Evolutionary conservation across 345 rosid species (phyloP), one percentile per base, ranked within the genome.

Genomic region (Populus simonii): DNA sequence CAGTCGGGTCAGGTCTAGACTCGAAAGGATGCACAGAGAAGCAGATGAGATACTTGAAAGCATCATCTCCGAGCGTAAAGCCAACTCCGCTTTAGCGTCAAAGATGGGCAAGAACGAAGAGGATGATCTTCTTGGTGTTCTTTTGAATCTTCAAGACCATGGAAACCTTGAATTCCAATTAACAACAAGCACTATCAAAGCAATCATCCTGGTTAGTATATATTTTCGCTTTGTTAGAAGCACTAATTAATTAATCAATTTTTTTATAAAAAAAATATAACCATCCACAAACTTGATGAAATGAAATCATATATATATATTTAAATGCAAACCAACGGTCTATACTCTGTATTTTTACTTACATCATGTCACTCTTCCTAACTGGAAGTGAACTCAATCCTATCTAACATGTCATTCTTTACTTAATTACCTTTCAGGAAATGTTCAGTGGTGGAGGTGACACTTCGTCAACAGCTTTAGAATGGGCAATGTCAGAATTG

Each of bases 101-200:
- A 62, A 23, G 8, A 74, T 2, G 13, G 20, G 7, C 2, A 17
- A 10, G 33, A 33, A 35, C 0, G 25, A 18, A 6, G 51, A 20
- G 9, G 57, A 77, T 7, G 84, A 82, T 83, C 74, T 89, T 23
- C 41, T 89, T 2, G 83, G 84, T 79, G 82, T 81, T 66, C 88
- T 89, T 35, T 55, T 87, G 63, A 76, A 74, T 11, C 51, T 82
- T 36, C 84, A 81, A 18, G 68, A 78, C 10, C 18, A 57, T 36
- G 77, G 76, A 1, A 75, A 80, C 11, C 72, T 18, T 31, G 85
- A 83, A 1, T 59, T 79, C 67, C 73, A 73, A 33, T 36, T 87
- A 1, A 45, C 68, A 6, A 66, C 55, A 1, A 71, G 78, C n/a
- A 75, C 70, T 78, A 74, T 85, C 74, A 84, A 89, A 78, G 89